Evolutionary conservation across 208 protist species (phyloP).

Genomic region (Leptomonas pyrrhocoris): DNA sequence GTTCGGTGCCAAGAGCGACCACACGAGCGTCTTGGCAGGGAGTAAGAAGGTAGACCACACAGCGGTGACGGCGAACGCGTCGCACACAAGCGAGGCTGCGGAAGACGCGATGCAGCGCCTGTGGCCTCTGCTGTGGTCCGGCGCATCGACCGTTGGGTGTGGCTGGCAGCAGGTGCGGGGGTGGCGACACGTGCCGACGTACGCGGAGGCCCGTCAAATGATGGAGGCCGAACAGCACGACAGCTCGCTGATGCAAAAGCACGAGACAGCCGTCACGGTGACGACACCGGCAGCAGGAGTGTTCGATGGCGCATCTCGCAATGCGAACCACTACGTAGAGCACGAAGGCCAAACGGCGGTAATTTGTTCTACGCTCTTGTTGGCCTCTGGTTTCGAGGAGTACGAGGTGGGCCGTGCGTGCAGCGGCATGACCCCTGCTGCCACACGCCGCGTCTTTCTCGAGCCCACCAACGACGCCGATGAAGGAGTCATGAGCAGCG

Average conservation of each 20-base stretch:
- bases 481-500: neutral
- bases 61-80: conserved; percentile 12
- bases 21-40: neutral
- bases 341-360: conserved; percentile 4
- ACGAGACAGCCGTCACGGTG: neutral
- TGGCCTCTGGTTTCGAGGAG: conserved; percentile 82
- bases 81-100: conserved; percentile 25
- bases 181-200: conserved; percentile 27
- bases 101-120: conserved; percentile 43
- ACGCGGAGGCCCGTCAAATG: conserved; percentile 21
- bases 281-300: neutral
- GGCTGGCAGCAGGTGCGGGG: conserved; percentile 66
- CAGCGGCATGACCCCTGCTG: conserved; percentile 49
- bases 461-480: conserved; percentile 19
- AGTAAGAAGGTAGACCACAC: neutral
- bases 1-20: neutral
- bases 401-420: conserved; percentile 48
- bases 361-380: conserved; percentile 64
- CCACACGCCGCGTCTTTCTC: conserved; percentile 64
- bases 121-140: conserved; percentile 72
- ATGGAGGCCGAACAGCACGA: neutral
- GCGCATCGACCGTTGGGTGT: conserved; percentile 58
- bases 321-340: neutral
- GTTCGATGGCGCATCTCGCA: neutral
- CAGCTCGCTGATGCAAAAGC: neutral